Evolutionary conservation across 2,329 filamentous ascomycete species (phyloP), one percentile per base, ranked within the genome.

Genomic region (Neurospora sp.): DNA sequence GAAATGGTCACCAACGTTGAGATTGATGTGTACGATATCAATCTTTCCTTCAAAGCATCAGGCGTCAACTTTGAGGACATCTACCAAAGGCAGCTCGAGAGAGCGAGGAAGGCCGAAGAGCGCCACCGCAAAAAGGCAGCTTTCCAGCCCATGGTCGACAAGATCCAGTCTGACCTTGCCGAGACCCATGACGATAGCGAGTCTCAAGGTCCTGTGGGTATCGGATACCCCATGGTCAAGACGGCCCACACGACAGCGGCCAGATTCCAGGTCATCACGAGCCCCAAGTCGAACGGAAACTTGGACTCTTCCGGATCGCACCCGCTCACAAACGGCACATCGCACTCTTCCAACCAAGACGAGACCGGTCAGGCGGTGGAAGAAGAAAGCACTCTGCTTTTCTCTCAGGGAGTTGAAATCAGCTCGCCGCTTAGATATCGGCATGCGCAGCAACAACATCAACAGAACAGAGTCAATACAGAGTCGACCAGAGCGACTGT

Each of bases 1-100:
- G 96, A 99, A 81, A 89, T 99, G 75, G 83, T 94, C 42, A 89
- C 93, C 28, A 98, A 98, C 77, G 95, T 97, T 2, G 93, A 97
- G 78, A 95, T 98, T 40, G 95, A 98, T 80, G 91, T 98, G 73
- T 89, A 89, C 78, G 88, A 87, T 66, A 89, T 97, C 70, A 72
- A 73, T 10, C 76, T 80, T 76, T 84, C 84, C 58, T 85, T 91
- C 73, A 62, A 62, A 17, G 7, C 28, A 15, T 88, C 91, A 15
- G 84, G 83, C 11, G 83, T 91, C 52, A 90, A 96, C 76, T 97
- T 93, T 82, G 93, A 97, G 73, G 90, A 87, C 66, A 86, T 97
- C 3, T 94, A 96, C 78, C 82, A 87, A 68, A 86, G 92, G 67
- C 91, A 96, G 78, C 78, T 90, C 66, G 87, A 90, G 76, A 86